These are phyloP conservation scores for Termitomyces sp. DNA, from an alignment of 768 basidiomycete genomes.

Conservation along the genomic window DNA sequence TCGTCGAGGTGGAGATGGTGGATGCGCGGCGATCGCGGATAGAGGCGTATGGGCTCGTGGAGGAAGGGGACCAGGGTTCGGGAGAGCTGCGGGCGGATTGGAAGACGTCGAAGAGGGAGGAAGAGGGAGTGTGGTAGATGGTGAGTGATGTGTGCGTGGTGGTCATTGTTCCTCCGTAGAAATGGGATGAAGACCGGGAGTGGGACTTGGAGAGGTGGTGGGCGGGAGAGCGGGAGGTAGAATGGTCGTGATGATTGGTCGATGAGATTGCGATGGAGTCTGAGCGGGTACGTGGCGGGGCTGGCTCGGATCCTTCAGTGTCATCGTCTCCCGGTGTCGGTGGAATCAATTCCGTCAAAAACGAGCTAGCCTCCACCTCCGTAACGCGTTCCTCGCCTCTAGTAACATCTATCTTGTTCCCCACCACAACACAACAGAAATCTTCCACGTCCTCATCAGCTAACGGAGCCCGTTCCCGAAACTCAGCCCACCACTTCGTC, in stretches of 20 bases:
- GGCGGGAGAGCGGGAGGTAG: slow-evolving; percentile 25
- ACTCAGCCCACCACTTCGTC: slow-evolving; percentile 77
- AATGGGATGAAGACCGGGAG: slow-evolving; percentile 42
- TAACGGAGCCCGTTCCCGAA: slow-evolving; percentile 63
- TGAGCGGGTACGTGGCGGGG: too few relatives aligned
- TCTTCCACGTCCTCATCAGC: slow-evolving; percentile 56
- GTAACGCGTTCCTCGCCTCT: slow-evolving; percentile 23
- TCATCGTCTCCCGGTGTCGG: too few relatives aligned
- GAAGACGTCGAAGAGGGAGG: slow-evolving; percentile 65
- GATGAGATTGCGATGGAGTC: slow-evolving; percentile 27
- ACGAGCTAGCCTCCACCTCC: slow-evolving; percentile 43
- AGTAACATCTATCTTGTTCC: slow-evolving; percentile 73
- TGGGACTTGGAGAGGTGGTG: slow-evolving; percentile 35
- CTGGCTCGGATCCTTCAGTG: not conserved
- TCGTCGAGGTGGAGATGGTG: slow-evolving; percentile 15
- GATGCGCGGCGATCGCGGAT: slow-evolving; percentile 24
- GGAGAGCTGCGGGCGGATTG: slow-evolving; percentile 63
- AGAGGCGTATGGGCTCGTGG: slow-evolving; percentile 20
- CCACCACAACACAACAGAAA: slow-evolving; percentile 73
- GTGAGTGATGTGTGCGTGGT: slow-evolving; percentile 57
- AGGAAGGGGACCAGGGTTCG: slow-evolving; percentile 29
- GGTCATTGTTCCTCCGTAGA: slow-evolving; percentile 48
- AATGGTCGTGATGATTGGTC: slow-evolving; percentile 18
- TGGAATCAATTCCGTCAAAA: slow-evolving; percentile 62
- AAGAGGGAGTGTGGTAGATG: slow-evolving; percentile 76